phyloP scores from a whole-genome alignment of 2,329 filamentous ascomycete species.

The Teratosphaeria pseudoeucalypti region DNA sequence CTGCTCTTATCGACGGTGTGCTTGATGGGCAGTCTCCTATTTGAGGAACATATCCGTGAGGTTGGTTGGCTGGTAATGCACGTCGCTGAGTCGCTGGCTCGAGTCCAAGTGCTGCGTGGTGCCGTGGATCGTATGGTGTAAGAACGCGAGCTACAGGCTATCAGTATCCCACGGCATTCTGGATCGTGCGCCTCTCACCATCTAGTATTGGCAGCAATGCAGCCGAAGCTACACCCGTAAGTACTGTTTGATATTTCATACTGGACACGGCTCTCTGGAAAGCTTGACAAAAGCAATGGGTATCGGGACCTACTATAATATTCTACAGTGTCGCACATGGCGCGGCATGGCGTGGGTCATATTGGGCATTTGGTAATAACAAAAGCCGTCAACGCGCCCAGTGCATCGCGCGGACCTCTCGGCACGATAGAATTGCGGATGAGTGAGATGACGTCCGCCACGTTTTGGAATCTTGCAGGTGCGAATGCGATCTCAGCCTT shows the following conservation, averaged over 20 bases:
- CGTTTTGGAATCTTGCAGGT: not conserved
- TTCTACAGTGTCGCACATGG: not conserved
- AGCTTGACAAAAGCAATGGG: not conserved
- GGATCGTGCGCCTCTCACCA: not conserved
- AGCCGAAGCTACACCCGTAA: conserved; percentile 1
- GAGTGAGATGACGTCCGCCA: not conserved
- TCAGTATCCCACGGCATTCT: not conserved
- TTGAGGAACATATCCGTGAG: conserved; percentile 62
- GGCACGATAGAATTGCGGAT: not conserved
- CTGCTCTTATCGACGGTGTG: conserved; percentile 59
- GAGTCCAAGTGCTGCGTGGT: not conserved
- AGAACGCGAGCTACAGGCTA: not conserved
- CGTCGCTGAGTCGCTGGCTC: conserved; percentile 6
- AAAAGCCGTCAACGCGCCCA: not conserved
- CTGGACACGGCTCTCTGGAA: not conserved
- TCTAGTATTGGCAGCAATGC: not conserved
- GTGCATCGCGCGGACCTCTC: not conserved
- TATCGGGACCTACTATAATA: not conserved
- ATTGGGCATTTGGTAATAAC: not conserved
- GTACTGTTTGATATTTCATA: conserved; percentile 2
- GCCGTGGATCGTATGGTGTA: not conserved
- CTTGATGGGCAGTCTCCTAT: conserved; percentile 57
- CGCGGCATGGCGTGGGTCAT: not conserved
- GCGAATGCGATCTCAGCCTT: not conserved
- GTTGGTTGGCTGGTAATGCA: conserved; percentile 40